Percentiles rank a stretch among this genome's conserved stretches.
Evolutionary conservation across 1,139 yeast species (phyloP).

Genomic region (Kluyveromyces sp.): DNA sequence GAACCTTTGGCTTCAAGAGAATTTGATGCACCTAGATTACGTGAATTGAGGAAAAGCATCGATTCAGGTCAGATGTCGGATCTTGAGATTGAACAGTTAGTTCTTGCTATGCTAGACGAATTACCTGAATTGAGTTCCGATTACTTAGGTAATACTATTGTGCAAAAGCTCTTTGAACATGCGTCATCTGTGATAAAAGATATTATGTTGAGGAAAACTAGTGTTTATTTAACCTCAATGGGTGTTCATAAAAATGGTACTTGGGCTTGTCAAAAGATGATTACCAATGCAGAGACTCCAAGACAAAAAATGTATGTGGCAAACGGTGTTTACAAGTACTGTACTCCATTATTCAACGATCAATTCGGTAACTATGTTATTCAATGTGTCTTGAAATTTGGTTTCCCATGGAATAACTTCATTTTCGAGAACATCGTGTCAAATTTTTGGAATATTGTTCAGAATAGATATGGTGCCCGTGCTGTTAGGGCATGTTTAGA

Average conservation of each 20-base stretch:
- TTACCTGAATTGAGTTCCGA: constrained; percentile 88
- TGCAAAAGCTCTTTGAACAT: constrained; percentile 76
- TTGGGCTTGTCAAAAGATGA: constrained; percentile 97
- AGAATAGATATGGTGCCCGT: constrained; percentile 90
- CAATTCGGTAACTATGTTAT: constrained; percentile 96
- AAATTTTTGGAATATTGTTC: constrained; percentile 74
- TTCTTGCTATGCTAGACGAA: constrained; percentile 79
- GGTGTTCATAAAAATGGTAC: constrained; percentile 98
- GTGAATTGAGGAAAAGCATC: constrained; percentile 49
- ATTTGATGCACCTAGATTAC: constrained; percentile 79
- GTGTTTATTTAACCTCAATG: constrained; percentile 80
- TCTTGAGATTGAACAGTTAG: constrained; percentile 71
- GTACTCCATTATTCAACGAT: constrained; percentile 82
- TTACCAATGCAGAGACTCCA: constrained; percentile 59
- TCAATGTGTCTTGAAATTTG: constrained; percentile 88
- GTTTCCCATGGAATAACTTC: constrained; percentile 81
- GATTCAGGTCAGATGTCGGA: constrained; percentile 35
- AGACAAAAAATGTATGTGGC: constrained; percentile 69
- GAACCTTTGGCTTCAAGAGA: constrained; percentile 56
- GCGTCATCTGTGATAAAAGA: constrained; percentile 68
- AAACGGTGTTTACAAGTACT: constrained; percentile 67
- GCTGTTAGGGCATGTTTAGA: constrained; percentile 92
- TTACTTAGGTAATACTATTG: constrained; percentile 91
- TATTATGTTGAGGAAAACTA: constrained; percentile 70
- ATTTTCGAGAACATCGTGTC: constrained; percentile 78